Base-by-base conservation (phyloP, 148 eudicot genomes). In the Persicaria maculosa region DNA sequence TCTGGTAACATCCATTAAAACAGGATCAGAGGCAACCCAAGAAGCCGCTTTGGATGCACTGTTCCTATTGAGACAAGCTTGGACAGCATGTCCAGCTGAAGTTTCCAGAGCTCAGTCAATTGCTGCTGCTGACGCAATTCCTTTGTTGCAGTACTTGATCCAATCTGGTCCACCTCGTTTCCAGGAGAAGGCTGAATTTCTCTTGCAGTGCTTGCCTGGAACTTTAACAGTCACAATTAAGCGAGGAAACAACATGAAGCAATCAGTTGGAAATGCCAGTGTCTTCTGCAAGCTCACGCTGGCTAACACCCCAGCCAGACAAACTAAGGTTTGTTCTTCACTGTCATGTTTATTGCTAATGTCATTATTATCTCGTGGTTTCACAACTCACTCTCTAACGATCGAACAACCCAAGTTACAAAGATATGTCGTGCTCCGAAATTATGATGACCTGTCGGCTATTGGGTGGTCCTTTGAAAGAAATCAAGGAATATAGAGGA, bases 61-160 rank as follows among this genome's bases (percentile, higher is more conserved):
- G 6, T 87, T 89, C 85, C 92, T 95, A 76, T 85, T 95, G 73
- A 87, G 96, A 83, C 99, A 95, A 84, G 99, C 99, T 74, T 95
- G 99, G 99, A 85, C 99, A 15, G 99, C 99, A 52, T 95, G 97
- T 83, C 99, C 99, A 62, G 97, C 97, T 72, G 99, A 95, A 82
- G 96, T 90, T 50, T 92, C 97, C 71, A 88, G 97, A 75, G 96
- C 99, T 16, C 99, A 95, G 58, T 92, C 99, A 50, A 83, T 89
- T 76, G 99, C 99, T 76, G 99, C 99, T 74, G 96, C 97, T 19
- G 99, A 95, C 83, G 96, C 94, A 50, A 92, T 95, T 77, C 97
- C 97, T 48, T 80, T 95, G 86, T 83, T 95, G 61, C 97, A 92
- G 75, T 95, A 86, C 79, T 78, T 95, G 79, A 95, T 95, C 78